Evolutionary conservation across 441 rosid species (phyloP).

Genomic region (Manihot esculenta): DNA sequence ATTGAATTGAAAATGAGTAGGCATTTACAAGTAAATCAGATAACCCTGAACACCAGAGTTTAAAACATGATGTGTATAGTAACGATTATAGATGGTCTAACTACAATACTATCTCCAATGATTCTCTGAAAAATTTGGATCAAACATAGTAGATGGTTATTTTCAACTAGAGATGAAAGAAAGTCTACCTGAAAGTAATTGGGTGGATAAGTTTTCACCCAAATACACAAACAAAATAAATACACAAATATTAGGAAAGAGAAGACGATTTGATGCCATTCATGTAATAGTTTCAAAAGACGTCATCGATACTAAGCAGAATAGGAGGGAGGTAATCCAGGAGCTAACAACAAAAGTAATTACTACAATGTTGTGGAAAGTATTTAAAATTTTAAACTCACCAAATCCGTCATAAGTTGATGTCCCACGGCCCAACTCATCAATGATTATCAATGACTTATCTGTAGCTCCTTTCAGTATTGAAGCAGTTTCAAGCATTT

Average conservation of each 20-base stretch:
- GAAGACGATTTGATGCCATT: neutral
- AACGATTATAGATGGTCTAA: neutral
- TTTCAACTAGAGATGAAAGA: conserved; percentile 3
- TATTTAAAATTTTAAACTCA: conserved; percentile 31
- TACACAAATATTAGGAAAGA: neutral
- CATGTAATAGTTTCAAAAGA: neutral
- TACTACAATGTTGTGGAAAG: neutral
- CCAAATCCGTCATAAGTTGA: conserved; percentile 99
- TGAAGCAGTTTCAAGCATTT: conserved; percentile 98
- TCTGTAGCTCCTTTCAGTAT: conserved; percentile 93
- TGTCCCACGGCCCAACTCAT: conserved; percentile 98
- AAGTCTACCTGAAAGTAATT: neutral
- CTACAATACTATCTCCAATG: neutral
- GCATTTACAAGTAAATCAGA: neutral
- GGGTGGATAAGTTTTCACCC: neutral
- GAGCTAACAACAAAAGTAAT: neutral
- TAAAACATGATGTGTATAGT: neutral
- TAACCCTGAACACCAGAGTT: neutral
- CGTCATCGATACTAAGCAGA: neutral
- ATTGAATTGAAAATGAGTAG: neutral
- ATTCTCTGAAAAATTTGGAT: conserved; percentile 7
- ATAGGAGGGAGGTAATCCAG: neutral
- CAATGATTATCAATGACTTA: conserved; percentile 88
- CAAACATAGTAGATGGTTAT: neutral
- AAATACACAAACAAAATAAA: neutral